A percentile compares a stretch with the other conserved stretches of the same genome.
Evolutionary conservation across 2,329 filamentous ascomycete species (phyloP).

Genomic region (Raffaelea albimanens): DNA sequence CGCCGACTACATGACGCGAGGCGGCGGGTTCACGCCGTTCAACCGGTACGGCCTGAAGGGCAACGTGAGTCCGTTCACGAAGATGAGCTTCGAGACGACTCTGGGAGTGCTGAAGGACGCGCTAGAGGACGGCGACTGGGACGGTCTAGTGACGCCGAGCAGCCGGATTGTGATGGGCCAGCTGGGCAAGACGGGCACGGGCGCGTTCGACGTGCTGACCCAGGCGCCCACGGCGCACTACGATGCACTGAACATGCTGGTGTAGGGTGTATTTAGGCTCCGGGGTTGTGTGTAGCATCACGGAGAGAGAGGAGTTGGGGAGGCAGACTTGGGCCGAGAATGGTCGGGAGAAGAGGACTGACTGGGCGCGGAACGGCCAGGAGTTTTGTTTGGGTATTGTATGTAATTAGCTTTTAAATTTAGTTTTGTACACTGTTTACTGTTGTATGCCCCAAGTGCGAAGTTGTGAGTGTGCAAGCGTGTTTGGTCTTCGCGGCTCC

Average conservation of each 20-base stretch:
- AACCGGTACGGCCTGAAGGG: slow-evolving; percentile 81
- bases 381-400: too few relatives aligned
- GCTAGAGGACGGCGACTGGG: slow-evolving; percentile 80
- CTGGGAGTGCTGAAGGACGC: slow-evolving; percentile 89
- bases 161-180: slow-evolving; percentile 81
- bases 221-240: slow-evolving; percentile 43
- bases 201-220: slow-evolving; percentile 79
- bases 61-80: slow-evolving; percentile 85
- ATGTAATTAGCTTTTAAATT: too few relatives aligned
- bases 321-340: too few relatives aligned
- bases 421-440: too few relatives aligned
- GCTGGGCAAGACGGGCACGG: slow-evolving; percentile 76
- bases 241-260: slow-evolving; percentile 18
- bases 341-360: too few relatives aligned
- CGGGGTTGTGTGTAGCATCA: too few relatives aligned
- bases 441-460: too few relatives aligned
- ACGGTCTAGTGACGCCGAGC: slow-evolving; percentile 77
- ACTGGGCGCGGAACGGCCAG: too few relatives aligned
- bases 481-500: too few relatives aligned
- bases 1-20: slow-evolving; percentile 94
- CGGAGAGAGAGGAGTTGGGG: too few relatives aligned
- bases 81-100: slow-evolving; percentile 99
- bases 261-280: background rate
- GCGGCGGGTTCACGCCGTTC: slow-evolving; percentile 82
- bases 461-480: too few relatives aligned